Base-by-base conservation (phyloP, 805 yeast species). In the Lachancea meyersii region DNA sequence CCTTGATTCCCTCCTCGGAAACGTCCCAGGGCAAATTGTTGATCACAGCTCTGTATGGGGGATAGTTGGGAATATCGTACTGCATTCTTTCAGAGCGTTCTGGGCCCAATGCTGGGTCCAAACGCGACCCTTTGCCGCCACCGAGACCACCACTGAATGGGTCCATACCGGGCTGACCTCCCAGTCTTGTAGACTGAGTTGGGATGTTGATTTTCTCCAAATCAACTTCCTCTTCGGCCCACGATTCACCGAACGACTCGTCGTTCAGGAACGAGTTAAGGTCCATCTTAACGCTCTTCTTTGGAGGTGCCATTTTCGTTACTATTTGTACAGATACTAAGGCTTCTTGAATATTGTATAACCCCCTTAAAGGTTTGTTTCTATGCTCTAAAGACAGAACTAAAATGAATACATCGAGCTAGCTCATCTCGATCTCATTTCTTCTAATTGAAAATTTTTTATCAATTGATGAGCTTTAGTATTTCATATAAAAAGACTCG, bases 31-130 rank as follows among this genome's bases (percentile, higher is more conserved):
- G 86, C 59, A 93, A 76, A 68, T 89, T 88, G 60, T 78, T 77
- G 52, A 91, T 73, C 62, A 86, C 79, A n/a, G 96, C 97, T 57
- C 85, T 82, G 73, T 67, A 93, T 42, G 99, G 99, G 16, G 97
- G 88, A 40, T 69, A 74, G 55, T 87, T 91, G 35, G 99, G 99
- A 47, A 93, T 73, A 33, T 96, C 95, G 53, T 69, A 83, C 60
- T 82, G 89, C 28, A 70, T 72, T 65, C 86, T 76, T 49, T 75
- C 64, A 40, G 55, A 46, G 23, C 65, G 58, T 45, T 58, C 49
- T 38, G 68, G 68, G 47, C 53, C 64, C 47, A 64, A 57, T 13
- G 70, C 67, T 33, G 72, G 69, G 48, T 66, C 71, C 46, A 61
- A 51, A 40, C 64, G 53, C 33, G 65, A 47, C 17, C 57, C 57